Base-by-base conservation (phyloP, 2,329 filamentous ascomycete genomes). In the Aspergillus awamori region DNA sequence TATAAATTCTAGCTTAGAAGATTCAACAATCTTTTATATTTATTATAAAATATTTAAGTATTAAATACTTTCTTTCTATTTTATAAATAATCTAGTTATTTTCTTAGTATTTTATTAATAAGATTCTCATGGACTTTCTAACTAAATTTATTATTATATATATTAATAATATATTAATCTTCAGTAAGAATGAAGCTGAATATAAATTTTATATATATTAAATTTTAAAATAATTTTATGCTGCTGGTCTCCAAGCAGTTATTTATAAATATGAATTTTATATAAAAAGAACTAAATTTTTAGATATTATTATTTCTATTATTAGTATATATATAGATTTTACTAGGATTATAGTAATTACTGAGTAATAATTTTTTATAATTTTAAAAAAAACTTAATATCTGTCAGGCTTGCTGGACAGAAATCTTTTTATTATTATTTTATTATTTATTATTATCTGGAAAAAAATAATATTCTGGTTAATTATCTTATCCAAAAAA, bases 101-200 rank as follows among this genome's bases (percentile, higher is more conserved):
- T 53, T 41, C 41, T n/a, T 5, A 54, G n/a, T 33, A 41, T 26
- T 54, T 54, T 41, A 22, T 26, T 30, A 45, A 47, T 56, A 56
- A 41, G 5, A 11, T 55, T 13, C 1, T 53, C 5, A 55, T 55
- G 45, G n/a, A 28, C 17, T 55, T 43, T 22, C 17, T 41, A 33
- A 1, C 15, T 26, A 22, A 47, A n/a, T 28, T 30, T 56, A 48
- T 45, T 48, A 56, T 22, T n/a, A 45, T 28, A 24, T 30, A 30
- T 48, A 47, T 53, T 39, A 30, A 30, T 20, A 38, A 36, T 8
- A 56, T 15, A 24, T 5, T 47, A 38, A 26, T 47, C 17, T 20
- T 17, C 13, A 56, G 13, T 41, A 17, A 43, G 30, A 55, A 38
- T 24, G 7, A 22, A 41, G 13, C 1, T 1, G 5, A 43, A n/a